Percentiles rank a stretch among this genome's conserved stretches.
Conservation (phyloP, 331 rosid species). For the Ulmus americana region DNA sequence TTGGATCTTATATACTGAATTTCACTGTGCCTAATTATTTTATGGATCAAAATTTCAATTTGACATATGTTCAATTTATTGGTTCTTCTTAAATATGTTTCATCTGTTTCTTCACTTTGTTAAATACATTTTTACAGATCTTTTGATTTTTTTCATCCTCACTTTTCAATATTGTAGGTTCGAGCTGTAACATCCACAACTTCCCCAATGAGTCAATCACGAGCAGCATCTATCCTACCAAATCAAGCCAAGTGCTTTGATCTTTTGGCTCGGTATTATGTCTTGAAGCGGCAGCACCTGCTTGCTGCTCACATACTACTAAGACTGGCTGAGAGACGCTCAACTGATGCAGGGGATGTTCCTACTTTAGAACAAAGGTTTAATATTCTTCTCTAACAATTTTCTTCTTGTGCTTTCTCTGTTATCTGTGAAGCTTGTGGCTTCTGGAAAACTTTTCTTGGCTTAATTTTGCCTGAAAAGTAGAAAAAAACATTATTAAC, state of each 20-base stretch:
- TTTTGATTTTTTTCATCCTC: conserved; percentile 17
- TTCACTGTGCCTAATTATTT: background rate
- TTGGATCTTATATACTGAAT: conserved; percentile 6
- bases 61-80: conserved; percentile 11
- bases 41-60: background rate
- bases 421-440: background rate
- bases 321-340: conserved; percentile 78
- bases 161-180: conserved; percentile 43
- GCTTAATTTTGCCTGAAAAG: background rate
- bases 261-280: conserved; percentile 87
- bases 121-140: background rate
- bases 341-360: conserved; percentile 49
- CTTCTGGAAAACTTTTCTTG: background rate
- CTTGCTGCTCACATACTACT: conserved; percentile 90
- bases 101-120: background rate
- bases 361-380: conserved; percentile 83
- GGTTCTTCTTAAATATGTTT: background rate
- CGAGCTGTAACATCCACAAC: conserved; percentile 58
- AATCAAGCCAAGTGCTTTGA: conserved; percentile 73
- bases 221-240: conserved; percentile 47
- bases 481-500: background rate
- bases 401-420: background rate
- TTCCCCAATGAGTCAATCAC: conserved; percentile 60
- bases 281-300: conserved; percentile 78
- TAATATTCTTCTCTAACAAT: conserved; percentile 13